A percentile compares a stretch with the other conserved stretches of the same genome.
Evolutionary conservation across 345 rosid genomes (phyloP).

Genomic region (Euphorbia pulcherrima): DNA sequence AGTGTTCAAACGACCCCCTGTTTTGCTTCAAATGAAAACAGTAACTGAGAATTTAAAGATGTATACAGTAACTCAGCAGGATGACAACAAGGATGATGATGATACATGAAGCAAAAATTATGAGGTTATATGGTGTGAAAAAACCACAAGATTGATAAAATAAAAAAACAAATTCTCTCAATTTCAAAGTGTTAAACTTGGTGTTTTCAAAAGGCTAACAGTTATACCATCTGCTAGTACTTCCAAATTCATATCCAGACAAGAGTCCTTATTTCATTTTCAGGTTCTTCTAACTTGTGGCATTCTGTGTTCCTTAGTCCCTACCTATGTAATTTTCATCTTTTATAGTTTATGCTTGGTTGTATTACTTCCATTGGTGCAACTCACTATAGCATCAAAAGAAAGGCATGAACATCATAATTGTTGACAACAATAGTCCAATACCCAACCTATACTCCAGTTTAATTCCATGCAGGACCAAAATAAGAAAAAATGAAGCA

Average conservation of each 20-base stretch:
- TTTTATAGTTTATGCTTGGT: no score
- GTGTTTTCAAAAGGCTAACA: background rate
- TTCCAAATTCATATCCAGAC: background rate
- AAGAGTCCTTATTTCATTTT: background rate
- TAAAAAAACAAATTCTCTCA: background rate
- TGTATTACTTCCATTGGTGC: background rate
- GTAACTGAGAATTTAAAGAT: background rate
- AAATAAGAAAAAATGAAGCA: background rate
- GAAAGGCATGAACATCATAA: background rate
- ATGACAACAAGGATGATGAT: background rate
- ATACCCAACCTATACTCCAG: background rate
- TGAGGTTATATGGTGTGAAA: background rate
- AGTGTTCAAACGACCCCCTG: slow-evolving; percentile 64
- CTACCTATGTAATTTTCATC: background rate
- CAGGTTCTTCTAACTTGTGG: background rate
- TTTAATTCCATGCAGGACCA: background rate
- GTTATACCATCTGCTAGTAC: background rate
- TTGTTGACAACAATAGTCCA: background rate
- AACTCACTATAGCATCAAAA: background rate
- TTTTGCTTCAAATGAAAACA: slow-evolving; percentile 9
- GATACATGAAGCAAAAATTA: background rate
- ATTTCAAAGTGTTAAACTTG: background rate
- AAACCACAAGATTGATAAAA: background rate
- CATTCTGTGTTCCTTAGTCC: background rate
- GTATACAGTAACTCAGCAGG: background rate